A percentile compares a stretch with the other conserved stretches of the same genome.
phyloP scores from a whole-genome alignment of 495 filamentous ascomycete species.

The Gamarada debralockiae region DNA sequence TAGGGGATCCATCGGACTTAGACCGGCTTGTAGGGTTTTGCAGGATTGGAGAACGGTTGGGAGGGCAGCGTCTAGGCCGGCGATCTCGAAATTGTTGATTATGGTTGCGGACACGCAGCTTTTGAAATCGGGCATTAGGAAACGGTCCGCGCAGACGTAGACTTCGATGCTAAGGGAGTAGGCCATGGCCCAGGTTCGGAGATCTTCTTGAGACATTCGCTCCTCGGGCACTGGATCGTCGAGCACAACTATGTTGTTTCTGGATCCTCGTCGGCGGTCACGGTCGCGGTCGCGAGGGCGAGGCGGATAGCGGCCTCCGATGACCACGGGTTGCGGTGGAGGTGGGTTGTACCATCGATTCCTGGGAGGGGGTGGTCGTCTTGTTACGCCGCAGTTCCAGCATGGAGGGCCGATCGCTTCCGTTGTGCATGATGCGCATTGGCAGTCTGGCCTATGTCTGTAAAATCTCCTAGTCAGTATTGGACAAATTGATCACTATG shows the following conservation, averaged over 20 bases:
- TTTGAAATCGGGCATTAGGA: constrained; percentile 41
- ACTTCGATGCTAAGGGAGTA: constrained; percentile 41
- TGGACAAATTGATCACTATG: too few relatives aligned
- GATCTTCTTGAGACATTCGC: constrained; percentile 36
- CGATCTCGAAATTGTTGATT: constrained; percentile 43
- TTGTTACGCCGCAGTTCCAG: constrained; percentile 41
- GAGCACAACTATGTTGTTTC: constrained; percentile 17
- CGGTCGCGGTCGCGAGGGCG: constrained; percentile 16
- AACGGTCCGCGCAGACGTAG: constrained; percentile 42
- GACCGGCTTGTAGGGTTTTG: constrained; percentile 34
- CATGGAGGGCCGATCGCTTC: constrained; percentile 33
- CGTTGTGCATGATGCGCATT: constrained; percentile 34
- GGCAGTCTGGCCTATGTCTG: constrained; percentile 35
- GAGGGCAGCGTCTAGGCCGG: constrained; percentile 36
- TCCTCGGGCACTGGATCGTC: constrained; percentile 15
- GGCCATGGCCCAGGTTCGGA: constrained; percentile 40
- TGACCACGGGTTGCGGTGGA: constrained; percentile 8
- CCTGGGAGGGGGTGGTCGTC: constrained; percentile 29
- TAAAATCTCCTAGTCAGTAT: too few relatives aligned
- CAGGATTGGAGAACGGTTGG: constrained; percentile 35
- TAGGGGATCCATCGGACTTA: constrained; percentile 33
- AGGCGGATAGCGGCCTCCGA: constrained; percentile 12
- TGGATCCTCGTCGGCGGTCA: constrained; percentile 11
- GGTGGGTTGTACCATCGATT: constrained; percentile 12
- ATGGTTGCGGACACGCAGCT: constrained; percentile 30